These are phyloP conservation scores for Akanthomyces dipterigenus DNA, from an alignment of 2,329 filamentous ascomycete genomes.

Conservation along the genomic window DNA sequence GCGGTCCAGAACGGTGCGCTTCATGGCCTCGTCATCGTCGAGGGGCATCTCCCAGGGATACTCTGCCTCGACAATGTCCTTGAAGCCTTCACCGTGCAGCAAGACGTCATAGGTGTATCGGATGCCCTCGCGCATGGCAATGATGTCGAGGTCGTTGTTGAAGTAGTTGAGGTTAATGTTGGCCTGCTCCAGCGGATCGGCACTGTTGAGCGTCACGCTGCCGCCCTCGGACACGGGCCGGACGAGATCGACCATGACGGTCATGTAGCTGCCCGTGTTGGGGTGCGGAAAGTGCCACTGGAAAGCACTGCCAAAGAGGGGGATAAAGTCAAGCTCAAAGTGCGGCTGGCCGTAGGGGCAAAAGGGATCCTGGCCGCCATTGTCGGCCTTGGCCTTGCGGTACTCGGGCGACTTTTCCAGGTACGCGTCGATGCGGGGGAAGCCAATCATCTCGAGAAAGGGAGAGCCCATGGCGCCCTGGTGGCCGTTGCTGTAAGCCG, in stretches of 20 bases:
- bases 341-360: conserved; percentile 51
- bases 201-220: conserved; percentile 48
- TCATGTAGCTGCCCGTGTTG: conserved; percentile 42
- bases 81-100: conserved; percentile 49
- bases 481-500: conserved; percentile 30
- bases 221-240: conserved; percentile 31
- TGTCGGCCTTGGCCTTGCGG: conserved; percentile 31
- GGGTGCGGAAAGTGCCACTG: conserved; percentile 40
- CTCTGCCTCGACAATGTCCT: conserved; percentile 42
- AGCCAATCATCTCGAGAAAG: conserved; percentile 44
- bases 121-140: conserved; percentile 52
- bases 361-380: conserved; percentile 45
- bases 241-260: conserved; percentile 45
- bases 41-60: conserved; percentile 58
- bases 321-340: conserved; percentile 57
- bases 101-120: conserved; percentile 51
- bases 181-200: conserved; percentile 50
- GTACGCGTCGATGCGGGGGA: conserved; percentile 50
- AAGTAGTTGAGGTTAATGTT: conserved; percentile 57
- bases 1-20: conserved; percentile 48
- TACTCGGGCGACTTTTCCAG: conserved; percentile 44
- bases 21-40: conserved; percentile 49
- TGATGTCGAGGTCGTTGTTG: conserved; percentile 46
- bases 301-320: conserved; percentile 46
- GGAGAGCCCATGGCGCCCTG: conserved; percentile 35